These are phyloP conservation scores for Plasmodium coatneyi DNA, from an alignment of 169 alveolate genomes.

Conservation along the genomic window DNA sequence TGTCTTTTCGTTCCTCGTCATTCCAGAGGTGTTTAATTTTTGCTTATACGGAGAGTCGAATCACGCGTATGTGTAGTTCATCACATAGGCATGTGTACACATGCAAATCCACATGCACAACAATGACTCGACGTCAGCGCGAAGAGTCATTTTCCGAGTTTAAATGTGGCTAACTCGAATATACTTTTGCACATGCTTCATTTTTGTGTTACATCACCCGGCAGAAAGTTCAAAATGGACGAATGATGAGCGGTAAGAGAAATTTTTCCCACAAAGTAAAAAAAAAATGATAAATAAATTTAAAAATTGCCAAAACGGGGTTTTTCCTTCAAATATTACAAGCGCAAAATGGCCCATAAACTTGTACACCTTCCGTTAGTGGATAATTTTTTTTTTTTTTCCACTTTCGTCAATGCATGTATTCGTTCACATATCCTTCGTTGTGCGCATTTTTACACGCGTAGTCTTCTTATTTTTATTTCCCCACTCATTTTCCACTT, in stretches of 20 bases:
- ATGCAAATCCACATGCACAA: background rate
- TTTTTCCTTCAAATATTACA: background rate
- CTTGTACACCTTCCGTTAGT: background rate
- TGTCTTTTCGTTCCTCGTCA: slow-evolving; percentile 3
- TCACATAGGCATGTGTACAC: slow-evolving; percentile 9
- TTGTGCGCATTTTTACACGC: background rate
- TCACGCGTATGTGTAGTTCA: background rate
- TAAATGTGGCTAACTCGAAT: background rate
- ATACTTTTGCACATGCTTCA: background rate
- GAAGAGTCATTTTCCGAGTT: background rate
- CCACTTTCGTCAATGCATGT: background rate
- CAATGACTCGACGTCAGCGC: background rate
- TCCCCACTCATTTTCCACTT: background rate
- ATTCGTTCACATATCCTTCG: background rate
- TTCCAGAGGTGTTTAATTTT: background rate
- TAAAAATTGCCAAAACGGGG: background rate
- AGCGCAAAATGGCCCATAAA: background rate
- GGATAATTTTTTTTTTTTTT: background rate
- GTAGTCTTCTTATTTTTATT: background rate
- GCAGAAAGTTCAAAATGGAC: background rate
- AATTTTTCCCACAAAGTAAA: background rate
- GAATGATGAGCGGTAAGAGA: background rate
- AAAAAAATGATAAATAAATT: background rate
- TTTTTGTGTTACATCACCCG: background rate
- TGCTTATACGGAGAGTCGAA: background rate